phyloP scores from a whole-genome alignment of 345 rosid genomes.

The Crucihimalaya himalaica region DNA sequence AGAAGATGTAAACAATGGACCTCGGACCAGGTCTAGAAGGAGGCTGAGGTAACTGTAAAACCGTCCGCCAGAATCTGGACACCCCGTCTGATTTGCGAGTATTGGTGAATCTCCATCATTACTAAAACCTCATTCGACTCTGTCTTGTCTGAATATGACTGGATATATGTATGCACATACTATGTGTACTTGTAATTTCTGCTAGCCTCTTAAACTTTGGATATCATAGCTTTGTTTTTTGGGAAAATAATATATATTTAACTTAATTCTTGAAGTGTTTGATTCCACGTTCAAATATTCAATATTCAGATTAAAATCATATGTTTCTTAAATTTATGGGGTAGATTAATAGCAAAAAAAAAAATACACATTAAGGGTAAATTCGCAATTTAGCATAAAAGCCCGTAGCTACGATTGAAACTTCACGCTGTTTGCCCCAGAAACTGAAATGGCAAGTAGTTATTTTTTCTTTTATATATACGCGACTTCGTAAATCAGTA shows the following conservation, averaged over 20 bases:
- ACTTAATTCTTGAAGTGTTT: background rate
- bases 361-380: background rate
- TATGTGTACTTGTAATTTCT: conserved; percentile 23
- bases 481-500: background rate
- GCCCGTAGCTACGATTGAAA: background rate
- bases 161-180: conserved; percentile 28
- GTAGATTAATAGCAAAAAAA: too few relatives aligned
- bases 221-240: background rate
- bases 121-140: conserved; percentile 8
- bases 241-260: background rate
- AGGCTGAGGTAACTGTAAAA: conserved; percentile 42
- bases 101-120: conserved; percentile 1
- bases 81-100: background rate
- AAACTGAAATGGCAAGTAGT: conserved; percentile 6
- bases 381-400: conserved; percentile 1
- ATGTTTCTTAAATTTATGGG: too few relatives aligned
- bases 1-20: conserved; percentile 47
- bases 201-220: conserved; percentile 19
- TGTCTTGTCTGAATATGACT: conserved; percentile 11
- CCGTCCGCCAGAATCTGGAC: background rate
- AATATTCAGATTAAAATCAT: background rate
- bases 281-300: background rate
- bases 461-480: too few relatives aligned
- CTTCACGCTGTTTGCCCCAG: background rate
- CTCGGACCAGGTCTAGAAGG: conserved; percentile 53